Base-by-base conservation (phyloP, 345 rosid species). In the Citrus trifoliata region DNA sequence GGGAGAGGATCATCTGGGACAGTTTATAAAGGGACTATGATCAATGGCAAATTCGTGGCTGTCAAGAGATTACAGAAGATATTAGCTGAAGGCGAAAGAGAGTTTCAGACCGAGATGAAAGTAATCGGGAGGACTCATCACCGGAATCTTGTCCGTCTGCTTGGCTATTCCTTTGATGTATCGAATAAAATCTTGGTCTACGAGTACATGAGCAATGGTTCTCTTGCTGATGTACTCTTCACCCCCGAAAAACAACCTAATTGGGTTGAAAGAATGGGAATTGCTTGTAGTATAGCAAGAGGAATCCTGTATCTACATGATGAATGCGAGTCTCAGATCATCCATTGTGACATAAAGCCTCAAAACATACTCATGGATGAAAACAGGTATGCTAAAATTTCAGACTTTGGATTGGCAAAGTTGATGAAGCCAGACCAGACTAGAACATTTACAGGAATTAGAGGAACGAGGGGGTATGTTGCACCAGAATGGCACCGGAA, bases 121-220 rank as follows among this genome's bases (percentile, higher is more conserved):
- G 78, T 48, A 3, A 82, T 85, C n/a, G 88, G 81, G n/a, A 80
- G 72, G 67, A 80, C 84, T 13, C 84, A 83, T 66, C 88, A 82
- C 40, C 69, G 72, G 32, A 82, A 76, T 61, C 59, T 85, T 46
- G 82, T 82, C 5, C 76, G 65, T 22, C 58, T 82, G 12, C 62
- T 85, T 2, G 84, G 84, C 3, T 85, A 75, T 28, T 82, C 82
- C 76, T 28, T 71, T n/a, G 82, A 82, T 0, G 80, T 70, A 48
- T 12, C 76, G 28, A 18, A 82, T 10, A 75, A 81, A 82, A 76
- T 80, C 21, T 79, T 82, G 69, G 79, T 85, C 13, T 82, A 78
- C 27, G 64, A 80, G 32, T 85, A 80, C 75, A 80, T 82, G 88
- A 75, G 78, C 71, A 82, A 80, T 4, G 82, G 83, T 4, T 82